Base-by-base conservation (phyloP, 208 protist genomes). In the Phytomonas francai region DNA sequence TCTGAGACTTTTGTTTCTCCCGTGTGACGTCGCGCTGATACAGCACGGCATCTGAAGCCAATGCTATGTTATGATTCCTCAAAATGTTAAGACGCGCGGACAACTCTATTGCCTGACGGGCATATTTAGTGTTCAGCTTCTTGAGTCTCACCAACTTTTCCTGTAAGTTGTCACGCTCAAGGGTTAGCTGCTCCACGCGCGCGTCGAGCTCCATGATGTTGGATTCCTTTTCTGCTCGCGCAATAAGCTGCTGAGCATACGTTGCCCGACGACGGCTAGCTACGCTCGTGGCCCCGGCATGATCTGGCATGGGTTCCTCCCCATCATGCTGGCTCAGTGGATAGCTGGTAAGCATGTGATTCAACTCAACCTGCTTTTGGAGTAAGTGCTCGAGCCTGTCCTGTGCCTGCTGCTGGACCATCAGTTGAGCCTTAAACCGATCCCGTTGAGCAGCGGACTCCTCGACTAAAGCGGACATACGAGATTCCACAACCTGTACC, bases 391-490 rank as follows among this genome's bases (percentile, higher is more conserved):
- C 80, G 27, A 94, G 70, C 32, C 80, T 77, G 27, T 62, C 60
- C 51, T 81, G 77, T n/a, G 84, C 66, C 29, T 62, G 68, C 51
- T 81, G 59, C 63, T 77, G 71, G 1, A 68, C 71, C 51, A 66
- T 74, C 54, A 94, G 79, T 69, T 92, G 81, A n/a, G 76, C 80
- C 59, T 78, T 77, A 68, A 86, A 84, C 65, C 82, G 84, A 45
- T 94, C 89, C 12, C 86, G 81, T 73, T 94, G 89, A 36, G 78
- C 82, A 4, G 84, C 71, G 11, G 85, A 79, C 61, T 90, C 89
- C 62, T 90, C 85, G 0, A 90, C 81, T 6, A 94, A 73, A 58
- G 75, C 79, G n/a, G 77, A 74, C 85, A 94, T 92, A 30, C 76
- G 72, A 1, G 60, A 76, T 78, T 94, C 89, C 49, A 83, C 80